Percentiles rank a stretch among this genome's conserved stretches.
These are phyloP conservation scores for Gastrolobium bilobum DNA, from an alignment of 306 rosid species.

Conservation along the genomic window DNA sequence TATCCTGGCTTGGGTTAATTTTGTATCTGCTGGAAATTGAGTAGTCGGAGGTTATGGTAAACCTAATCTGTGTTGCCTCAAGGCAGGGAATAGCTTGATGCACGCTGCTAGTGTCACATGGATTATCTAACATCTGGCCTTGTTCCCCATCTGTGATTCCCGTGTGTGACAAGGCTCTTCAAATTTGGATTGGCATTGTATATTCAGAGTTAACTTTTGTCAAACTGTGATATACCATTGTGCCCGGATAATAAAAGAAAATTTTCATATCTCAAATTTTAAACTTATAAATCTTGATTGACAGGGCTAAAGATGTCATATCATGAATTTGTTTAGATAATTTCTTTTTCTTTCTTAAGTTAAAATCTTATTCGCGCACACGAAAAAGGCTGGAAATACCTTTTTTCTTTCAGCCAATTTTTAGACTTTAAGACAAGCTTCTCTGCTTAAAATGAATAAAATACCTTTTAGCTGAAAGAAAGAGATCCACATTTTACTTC, in stretches of 20 bases:
- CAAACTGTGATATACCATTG: conserved; percentile 14
- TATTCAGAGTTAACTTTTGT: conserved; percentile 14
- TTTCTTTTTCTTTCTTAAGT: background rate
- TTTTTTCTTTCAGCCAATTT: background rate
- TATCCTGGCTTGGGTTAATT: background rate
- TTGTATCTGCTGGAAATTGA: conserved; percentile 36
- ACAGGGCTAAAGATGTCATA: background rate
- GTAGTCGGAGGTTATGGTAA: conserved; percentile 23
- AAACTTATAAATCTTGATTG: conserved; percentile 1
- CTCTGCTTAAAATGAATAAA: conserved; percentile 3
- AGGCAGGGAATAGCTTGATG: conserved; percentile 7
- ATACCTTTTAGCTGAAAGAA: conserved; percentile 5
- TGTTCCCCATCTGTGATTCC: background rate
- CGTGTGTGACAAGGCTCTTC: conserved; percentile 2
- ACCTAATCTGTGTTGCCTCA: conserved; percentile 5
- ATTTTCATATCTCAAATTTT: conserved; percentile 1
- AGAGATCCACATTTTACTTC: conserved; percentile 11
- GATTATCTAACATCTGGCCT: conserved; percentile 32
- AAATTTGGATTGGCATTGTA: background rate
- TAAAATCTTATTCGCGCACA: background rate
- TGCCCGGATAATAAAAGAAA: background rate
- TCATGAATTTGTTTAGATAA: background rate
- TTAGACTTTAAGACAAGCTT: background rate
- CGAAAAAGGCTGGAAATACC: background rate
- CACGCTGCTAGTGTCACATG: background rate